These are phyloP conservation scores for Pulveroboletus sp. DNA, from an alignment of 768 basidiomycete species.

Conservation along the genomic window DNA sequence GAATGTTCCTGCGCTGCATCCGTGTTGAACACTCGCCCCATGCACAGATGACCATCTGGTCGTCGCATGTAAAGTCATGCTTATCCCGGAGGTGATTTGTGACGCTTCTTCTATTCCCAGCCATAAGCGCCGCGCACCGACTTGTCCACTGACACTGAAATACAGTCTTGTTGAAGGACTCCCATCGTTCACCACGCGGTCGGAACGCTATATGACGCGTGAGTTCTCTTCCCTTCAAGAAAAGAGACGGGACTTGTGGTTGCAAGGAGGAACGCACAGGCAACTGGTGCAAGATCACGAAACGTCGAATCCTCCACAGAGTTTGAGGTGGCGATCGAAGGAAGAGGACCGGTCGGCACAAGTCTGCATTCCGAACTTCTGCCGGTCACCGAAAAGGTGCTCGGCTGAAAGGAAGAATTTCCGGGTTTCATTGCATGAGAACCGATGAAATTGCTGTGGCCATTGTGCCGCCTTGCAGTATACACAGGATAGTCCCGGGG, in stretches of 20 bases:
- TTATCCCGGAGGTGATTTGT: conserved; percentile 17
- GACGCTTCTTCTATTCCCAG: conserved; percentile 17
- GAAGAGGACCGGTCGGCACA: background rate
- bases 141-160: conserved; percentile 22
- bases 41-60: conserved; percentile 5
- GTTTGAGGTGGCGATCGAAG: background rate
- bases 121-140: conserved; percentile 11
- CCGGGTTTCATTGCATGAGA: background rate
- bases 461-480: background rate
- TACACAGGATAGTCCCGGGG: conserved; percentile 4
- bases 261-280: conserved; percentile 10
- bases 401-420: background rate
- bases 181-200: conserved; percentile 11
- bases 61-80: conserved; percentile 21
- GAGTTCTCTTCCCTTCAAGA: background rate
- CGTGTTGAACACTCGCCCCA: conserved; percentile 13
- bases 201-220: conserved; percentile 9
- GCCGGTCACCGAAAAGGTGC: background rate
- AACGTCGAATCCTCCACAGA: background rate
- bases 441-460: background rate
- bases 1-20: conserved; percentile 25
- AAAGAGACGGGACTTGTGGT: background rate
- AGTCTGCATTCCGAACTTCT: background rate
- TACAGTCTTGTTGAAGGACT: background rate
- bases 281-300: conserved; percentile 1